Evolutionary conservation across 202 grass and related monocot genomes (phyloP), one percentile per base, ranked within the genome.

Genomic region (Setaria viridis): DNA sequence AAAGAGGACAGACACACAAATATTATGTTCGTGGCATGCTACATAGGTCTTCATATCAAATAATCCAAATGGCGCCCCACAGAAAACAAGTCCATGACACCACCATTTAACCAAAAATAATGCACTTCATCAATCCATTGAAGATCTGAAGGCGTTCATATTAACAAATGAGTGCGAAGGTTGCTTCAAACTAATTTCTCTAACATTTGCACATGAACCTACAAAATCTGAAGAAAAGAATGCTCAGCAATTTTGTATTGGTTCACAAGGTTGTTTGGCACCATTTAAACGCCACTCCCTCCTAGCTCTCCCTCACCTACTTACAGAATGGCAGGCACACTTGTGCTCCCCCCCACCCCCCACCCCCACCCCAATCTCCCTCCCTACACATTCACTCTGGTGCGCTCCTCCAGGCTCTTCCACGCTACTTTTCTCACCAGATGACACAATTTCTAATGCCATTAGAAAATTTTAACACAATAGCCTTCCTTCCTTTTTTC

Each of bases 41-140:
- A 70, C 43, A 60, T 4, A 79, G 32, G 29, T 48, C 48, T 15
- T 55, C 62, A 70, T 80, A 17, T 47, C 62, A 30, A 53, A 81
- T 9, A 76, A 63, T 58, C 60, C 37, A 19, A 46, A 25, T 2
- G 62, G 7, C 11, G 54, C 14, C 64, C 41, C 33, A 73, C 1
- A 37, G 15, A 77, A 78, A 17, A 56, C 48, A 46, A 17, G 12
- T 47, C 9, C 19, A 74, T 37, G 3, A 0, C 20, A 67, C 68
- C 13, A 51, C 19, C 11, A 0, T 43, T 51, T 48, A 33, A 80
- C 69, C 30, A 42, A 62, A 53, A 50, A 16, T 5, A 5, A 29
- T 76, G 10, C 5, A 11, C 8, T 76, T 59, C 9, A 25, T 43
- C 16, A 48, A 42, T 42, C 41, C 2, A 25, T 25, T 21, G 12